Percentiles rank a stretch among this genome's conserved stretches.
Conservation (phyloP, 768 basidiomycete species). For the Tricholoma bakamatsutake region DNA sequence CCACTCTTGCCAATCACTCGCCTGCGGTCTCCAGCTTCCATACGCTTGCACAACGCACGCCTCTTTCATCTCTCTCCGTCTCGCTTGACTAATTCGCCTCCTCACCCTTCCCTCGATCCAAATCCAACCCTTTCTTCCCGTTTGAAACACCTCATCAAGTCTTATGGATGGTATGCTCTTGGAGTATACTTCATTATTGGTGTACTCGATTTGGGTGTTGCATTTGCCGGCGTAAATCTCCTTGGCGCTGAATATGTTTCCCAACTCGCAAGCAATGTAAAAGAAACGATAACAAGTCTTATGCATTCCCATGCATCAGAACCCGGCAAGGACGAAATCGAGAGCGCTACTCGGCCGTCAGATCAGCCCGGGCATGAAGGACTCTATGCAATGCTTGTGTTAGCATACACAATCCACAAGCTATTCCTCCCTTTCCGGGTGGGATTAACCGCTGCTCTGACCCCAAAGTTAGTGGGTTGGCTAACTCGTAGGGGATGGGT, state of each 20-base stretch:
- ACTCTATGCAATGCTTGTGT: slow-evolving; percentile 84
- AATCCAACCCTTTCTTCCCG: slow-evolving; percentile 59
- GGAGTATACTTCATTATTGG: slow-evolving; percentile 79
- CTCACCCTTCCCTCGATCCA: slow-evolving; percentile 25
- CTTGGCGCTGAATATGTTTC: slow-evolving; percentile 90
- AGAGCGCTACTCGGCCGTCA: slow-evolving; percentile 28
- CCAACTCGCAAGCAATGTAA: slow-evolving; percentile 52
- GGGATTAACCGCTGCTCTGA: slow-evolving; percentile 81
- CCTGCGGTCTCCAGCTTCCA: slow-evolving; percentile 23
- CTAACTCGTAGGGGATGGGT: slow-evolving; percentile 78
- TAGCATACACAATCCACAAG: slow-evolving; percentile 97
- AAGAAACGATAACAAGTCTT: slow-evolving; percentile 38
- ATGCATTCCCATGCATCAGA: slow-evolving; percentile 53
- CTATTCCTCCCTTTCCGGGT: slow-evolving; percentile 84
- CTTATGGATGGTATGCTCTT: slow-evolving; percentile 95
- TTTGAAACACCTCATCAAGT: slow-evolving; percentile 77
- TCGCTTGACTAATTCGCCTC: slow-evolving; percentile 35
- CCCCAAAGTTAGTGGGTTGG: slow-evolving; percentile 85
- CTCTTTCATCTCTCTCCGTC: slow-evolving; percentile 45
- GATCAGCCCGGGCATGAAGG: slow-evolving; percentile 52
- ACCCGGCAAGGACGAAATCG: slow-evolving; percentile 62
- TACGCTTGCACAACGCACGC: slow-evolving; percentile 29
- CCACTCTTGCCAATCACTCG: slow-evolving; percentile 45
- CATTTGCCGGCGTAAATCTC: slow-evolving; percentile 79
- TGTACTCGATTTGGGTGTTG: slow-evolving; percentile 75